Evolutionary conservation across 1,139 yeast species (phyloP), one percentile per base, ranked within the genome.

Genomic region (Protomyces lactucae-debilis): DNA sequence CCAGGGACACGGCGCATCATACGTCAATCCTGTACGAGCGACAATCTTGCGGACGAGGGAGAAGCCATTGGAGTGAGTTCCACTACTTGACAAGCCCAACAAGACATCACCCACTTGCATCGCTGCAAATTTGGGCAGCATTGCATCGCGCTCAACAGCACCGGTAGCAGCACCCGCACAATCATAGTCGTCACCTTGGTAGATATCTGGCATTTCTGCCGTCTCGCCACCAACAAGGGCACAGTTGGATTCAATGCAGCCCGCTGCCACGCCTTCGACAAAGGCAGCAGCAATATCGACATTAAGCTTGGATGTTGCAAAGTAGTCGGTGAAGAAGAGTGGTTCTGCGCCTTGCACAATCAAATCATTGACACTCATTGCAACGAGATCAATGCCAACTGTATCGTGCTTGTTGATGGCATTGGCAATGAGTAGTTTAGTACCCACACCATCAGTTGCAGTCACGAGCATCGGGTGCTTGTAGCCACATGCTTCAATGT

Each of bases 291-390:
- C 97, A 54, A 89, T 82, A 67, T 82, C 79, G 69, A 91, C 84
- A 71, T 92, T 96, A 68, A 95, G 83, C 73, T 90, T 87, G 60
- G 97, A 97, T 65, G 96, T 87, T 23, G 99, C 99, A 77, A 88
- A 95, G 79, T 95, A 95, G 77, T 95, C 99, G 71, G 95, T 82
- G 80, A 95, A 95, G 75, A 95, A 83, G 70, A 95, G 81, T 65
- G 99, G 98, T 77, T 95, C 99, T 53, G 99, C 99, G 73, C 99
- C 99, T 80, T 95, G 99, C 39, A 93, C 99, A 66, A 95, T 91
- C 73, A 95, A 82, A 77, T 95, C 99, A 74, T 93, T 93, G 60
- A 93, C 99, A 74, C 91, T 95, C 99, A 95, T 95, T 67, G 98
- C 99, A 57, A 95, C 99, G 70, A 95, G 83, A 77, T 95, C 99